Conservation (phyloP, 2,329 filamentous ascomycete genomes). For the Colletotrichum sp. region DNA sequence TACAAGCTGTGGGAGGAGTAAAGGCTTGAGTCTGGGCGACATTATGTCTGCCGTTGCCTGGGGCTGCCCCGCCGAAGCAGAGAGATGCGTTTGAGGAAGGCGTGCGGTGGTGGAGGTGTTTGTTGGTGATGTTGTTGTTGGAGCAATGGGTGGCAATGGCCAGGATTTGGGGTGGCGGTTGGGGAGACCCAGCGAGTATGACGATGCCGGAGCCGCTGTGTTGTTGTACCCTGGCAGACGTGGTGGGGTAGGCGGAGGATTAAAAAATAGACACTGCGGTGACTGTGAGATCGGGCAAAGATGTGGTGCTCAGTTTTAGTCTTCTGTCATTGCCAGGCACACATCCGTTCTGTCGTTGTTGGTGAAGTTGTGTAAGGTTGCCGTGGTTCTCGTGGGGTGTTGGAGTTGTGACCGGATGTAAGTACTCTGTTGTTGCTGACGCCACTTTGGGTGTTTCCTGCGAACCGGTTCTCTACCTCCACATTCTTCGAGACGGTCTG, state of each 20-base stretch:
- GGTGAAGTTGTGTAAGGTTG: slow-evolving; percentile 12
- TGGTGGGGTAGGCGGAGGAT: slow-evolving; percentile 2
- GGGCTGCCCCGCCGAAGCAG: background rate
- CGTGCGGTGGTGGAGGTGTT: background rate
- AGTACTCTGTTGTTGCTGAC: background rate
- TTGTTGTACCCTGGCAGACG: background rate
- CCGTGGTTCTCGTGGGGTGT: background rate
- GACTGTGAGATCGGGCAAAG: background rate
- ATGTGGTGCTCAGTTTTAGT: background rate
- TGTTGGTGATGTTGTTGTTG: background rate
- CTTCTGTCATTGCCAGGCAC: slow-evolving; percentile 13
- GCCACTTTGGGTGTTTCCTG: slow-evolving; percentile 3
- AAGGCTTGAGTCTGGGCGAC: slow-evolving; percentile 56
- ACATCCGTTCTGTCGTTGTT: background rate
- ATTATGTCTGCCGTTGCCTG: slow-evolving; percentile 31
- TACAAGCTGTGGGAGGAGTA: slow-evolving; percentile 59
- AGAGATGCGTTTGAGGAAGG: background rate
- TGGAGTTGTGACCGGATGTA: background rate
- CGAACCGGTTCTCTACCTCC: background rate
- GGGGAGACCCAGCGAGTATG: background rate
- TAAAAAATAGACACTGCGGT: background rate
- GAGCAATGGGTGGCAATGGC: background rate
- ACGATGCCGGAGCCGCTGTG: background rate
- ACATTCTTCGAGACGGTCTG: background rate
- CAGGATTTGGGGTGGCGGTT: background rate